These are phyloP conservation scores for Macrotyloma uniflorum DNA, from an alignment of 306 rosid species.

Conservation along the genomic window DNA sequence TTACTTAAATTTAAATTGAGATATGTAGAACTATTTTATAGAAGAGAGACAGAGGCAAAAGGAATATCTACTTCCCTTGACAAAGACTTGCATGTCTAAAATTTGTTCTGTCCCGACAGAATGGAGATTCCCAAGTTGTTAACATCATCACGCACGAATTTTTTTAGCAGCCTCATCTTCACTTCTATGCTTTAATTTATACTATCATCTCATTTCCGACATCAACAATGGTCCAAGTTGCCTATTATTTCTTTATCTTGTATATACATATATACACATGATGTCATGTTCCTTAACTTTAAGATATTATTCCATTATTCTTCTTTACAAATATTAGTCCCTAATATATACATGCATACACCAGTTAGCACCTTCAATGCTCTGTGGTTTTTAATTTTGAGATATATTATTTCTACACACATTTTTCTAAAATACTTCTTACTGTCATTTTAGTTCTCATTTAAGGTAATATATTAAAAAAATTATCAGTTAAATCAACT, in stretches of 20 bases:
- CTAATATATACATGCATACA: too few relatives aligned
- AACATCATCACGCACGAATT: constrained; percentile 23
- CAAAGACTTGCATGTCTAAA: constrained; percentile 15
- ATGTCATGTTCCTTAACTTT: constrained; percentile 8
- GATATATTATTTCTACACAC: too few relatives aligned
- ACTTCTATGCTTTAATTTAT: constrained; percentile 30
- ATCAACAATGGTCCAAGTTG: not conserved
- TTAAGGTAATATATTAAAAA: too few relatives aligned
- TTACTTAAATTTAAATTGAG: too few relatives aligned
- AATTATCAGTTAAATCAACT: too few relatives aligned
- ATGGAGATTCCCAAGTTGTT: constrained; percentile 38
- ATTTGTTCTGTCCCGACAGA: constrained; percentile 2
- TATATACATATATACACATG: not conserved
- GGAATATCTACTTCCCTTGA: constrained; percentile 37
- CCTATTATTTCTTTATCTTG: not conserved
- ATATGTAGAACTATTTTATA: not conserved
- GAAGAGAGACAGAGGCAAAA: not conserved
- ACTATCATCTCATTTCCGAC: constrained; percentile 8
- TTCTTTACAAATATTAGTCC: not conserved
- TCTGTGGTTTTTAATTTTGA: too few relatives aligned
- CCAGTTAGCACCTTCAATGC: too few relatives aligned
- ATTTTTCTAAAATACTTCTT: too few relatives aligned
- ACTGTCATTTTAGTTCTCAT: too few relatives aligned
- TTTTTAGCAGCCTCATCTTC: not conserved
- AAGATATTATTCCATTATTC: constrained; percentile 15